Base-by-base conservation (phyloP, 805 yeast genomes). In the Torulaspora delbrueckii region DNA sequence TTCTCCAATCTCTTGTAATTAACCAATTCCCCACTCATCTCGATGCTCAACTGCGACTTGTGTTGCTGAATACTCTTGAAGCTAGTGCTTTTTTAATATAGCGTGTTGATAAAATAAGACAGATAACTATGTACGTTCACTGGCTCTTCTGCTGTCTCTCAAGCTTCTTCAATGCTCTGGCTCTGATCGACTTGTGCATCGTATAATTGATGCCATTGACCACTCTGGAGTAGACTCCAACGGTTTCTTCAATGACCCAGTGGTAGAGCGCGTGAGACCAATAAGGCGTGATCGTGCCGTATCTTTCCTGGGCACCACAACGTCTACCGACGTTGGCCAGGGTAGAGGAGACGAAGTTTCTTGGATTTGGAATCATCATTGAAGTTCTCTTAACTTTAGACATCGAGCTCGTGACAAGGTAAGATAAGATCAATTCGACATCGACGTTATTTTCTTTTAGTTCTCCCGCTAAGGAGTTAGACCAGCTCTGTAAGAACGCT, bases 191-290 rank as follows among this genome's bases (percentile, higher is more conserved):
- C 63, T 75, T 72, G 71, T 93, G 98, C 87, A 88, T 84, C 43
- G 68, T 67, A 57, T 73, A 75, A 69, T 90, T 91, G 60, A 86
- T 63, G 28, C 65, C 58, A 57, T 86, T 84, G 36, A 86, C 95
- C 16, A 84, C 28, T 53, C 73, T 74, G 46, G 91, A 80, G 69
- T 75, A 88, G 34, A 86, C 88, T 23, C 99, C 98, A 40, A 89
- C 82, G 8, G 88, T 77, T 59, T 78, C 77, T 40, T 81, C 90
- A 51, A 90, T 79, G 43, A 72, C 72, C 76, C 86, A 90, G 65
- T 90, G 96, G 82, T 90, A 81, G 42, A 91, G 63, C 2, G 97
- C 98, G 69, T 93, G 99, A 2, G 88, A 68, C 87, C 96, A 89
- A 75, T 74, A 93, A 27, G 99, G 99, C 1, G 98, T 91, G 45